phyloP scores from a whole-genome alignment of 257 asterid genomes.

The Euphrasia confusa region DNA sequence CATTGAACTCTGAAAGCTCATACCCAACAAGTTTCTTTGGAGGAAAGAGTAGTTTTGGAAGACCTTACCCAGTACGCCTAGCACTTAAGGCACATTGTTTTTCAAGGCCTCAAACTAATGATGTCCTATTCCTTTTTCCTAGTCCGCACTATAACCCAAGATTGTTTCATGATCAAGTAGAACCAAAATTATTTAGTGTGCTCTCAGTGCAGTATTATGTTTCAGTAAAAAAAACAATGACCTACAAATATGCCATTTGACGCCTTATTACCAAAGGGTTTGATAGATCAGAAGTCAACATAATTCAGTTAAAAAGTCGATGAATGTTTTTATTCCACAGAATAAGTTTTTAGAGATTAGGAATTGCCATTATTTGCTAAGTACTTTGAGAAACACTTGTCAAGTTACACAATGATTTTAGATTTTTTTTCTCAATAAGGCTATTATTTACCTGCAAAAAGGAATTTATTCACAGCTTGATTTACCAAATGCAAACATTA shows the following conservation, averaged over 20 bases:
- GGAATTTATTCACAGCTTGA: constrained; percentile 1
- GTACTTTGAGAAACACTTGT: neutral
- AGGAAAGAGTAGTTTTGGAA: constrained; percentile 5
- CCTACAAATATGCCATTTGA: neutral
- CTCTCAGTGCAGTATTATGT: neutral
- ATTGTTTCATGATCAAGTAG: constrained; percentile 1
- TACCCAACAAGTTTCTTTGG: neutral
- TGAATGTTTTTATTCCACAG: constrained; percentile 1
- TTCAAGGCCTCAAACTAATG: neutral
- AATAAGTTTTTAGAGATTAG: constrained; percentile 4
- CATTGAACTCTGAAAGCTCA: constrained; percentile 6
- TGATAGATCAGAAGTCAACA: neutral
- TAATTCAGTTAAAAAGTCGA: constrained; percentile 1
- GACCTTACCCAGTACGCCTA: neutral
- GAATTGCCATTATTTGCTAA: neutral
- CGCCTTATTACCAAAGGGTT: neutral
- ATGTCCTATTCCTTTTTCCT: neutral
- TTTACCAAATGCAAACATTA: constrained; percentile 12
- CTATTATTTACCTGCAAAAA: neutral
- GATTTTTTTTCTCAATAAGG: neutral
- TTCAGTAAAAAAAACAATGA: neutral
- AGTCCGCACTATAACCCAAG: neutral
- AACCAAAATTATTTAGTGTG: neutral
- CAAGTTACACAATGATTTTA: neutral
- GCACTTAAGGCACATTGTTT: neutral